Base-by-base conservation (phyloP, 768 basidiomycete species). In the Boletus sp. region DNA sequence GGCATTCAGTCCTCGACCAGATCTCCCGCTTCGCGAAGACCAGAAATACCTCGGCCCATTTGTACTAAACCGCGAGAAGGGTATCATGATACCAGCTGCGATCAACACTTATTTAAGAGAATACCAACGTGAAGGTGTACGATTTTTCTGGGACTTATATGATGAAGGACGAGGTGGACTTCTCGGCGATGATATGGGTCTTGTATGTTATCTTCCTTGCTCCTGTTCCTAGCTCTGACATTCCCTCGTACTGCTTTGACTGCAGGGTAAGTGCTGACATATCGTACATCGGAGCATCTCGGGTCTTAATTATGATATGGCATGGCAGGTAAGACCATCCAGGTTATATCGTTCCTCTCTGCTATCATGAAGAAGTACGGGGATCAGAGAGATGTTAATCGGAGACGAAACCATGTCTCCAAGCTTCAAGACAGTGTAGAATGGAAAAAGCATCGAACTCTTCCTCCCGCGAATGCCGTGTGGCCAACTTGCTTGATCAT, bases 171-270 rank as follows among this genome's bases (percentile, higher is more conserved):
- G 78, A 44, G 96, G 96, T 0, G 95, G 89, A 0, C 69, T 98
- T 11, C 79, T 98, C 5, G 96, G 96, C 6, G 96, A 98, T 68
- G 96, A 98, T 66, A 98, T 98, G 96, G 96, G 93, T 61, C 76
- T 88, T 59, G 85, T 86, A 60, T 28, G 71, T 71, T 30, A 5
- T 8, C n/a, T 52, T 45, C 33, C 15, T 28, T 49, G n/a, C 35
- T 24, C 54, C 11, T 37, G 30, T 29, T 44, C 20, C 10, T 5
- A 2, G 7, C 42, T 47, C 58, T 53, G 35, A 56, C 9, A 29
- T 47, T 10, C 37, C 28, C 40, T 46, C 18, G 1, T 32, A 7
- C 10, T 17, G 9, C 18, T 44, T 52, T 52, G 33, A 56, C 57
- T 41, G n/a, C 54, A 73, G 68, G 72, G 71, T 70, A 54, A 58